Evolutionary conservation across 805 yeast species (phyloP).

Genomic region (Debaryomyces tyrocola): DNA sequence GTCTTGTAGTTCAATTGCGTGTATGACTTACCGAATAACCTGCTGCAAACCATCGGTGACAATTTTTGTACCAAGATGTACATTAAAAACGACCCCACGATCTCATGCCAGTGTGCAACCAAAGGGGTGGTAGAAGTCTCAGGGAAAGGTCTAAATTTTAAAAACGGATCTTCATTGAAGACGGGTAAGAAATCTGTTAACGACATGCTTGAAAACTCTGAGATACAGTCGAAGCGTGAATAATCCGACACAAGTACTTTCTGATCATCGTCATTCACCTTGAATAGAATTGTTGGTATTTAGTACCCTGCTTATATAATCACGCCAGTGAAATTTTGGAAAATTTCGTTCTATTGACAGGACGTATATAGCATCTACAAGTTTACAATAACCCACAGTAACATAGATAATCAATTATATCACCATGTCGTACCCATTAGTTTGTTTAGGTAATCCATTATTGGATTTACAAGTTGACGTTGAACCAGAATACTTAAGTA

Average conservation of each 20-base stretch:
- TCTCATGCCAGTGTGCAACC: constrained; percentile 73
- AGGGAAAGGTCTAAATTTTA: constrained; percentile 48
- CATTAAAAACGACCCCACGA: constrained; percentile 55
- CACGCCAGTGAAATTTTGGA: no score
- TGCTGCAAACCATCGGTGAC: constrained; percentile 52
- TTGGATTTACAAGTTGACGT: constrained; percentile 84
- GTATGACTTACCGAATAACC: constrained; percentile 56
- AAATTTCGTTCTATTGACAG: no score
- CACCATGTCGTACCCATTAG: constrained; percentile 62
- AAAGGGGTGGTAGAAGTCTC: constrained; percentile 41
- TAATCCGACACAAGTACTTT: no score
- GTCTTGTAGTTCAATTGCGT: constrained; percentile 44
- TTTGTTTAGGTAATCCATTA: constrained; percentile 91
- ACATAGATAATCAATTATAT: no score
- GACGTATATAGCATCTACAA: no score
- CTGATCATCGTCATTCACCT: no score
- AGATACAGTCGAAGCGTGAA: no score
- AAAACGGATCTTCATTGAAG: constrained; percentile 41
- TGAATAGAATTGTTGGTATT: no score
- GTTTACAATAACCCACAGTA: no score
- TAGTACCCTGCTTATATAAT: no score
- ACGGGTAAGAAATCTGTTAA: constrained; percentile 18
- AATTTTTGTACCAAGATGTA: constrained; percentile 56
- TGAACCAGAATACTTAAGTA: constrained; percentile 63
- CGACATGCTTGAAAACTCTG: not conserved